A percentile compares a stretch with the other conserved stretches of the same genome.
Evolutionary conservation across 2,329 filamentous ascomycete species (phyloP).

Genomic region (Pseudovirgaria hyperparasitica): DNA sequence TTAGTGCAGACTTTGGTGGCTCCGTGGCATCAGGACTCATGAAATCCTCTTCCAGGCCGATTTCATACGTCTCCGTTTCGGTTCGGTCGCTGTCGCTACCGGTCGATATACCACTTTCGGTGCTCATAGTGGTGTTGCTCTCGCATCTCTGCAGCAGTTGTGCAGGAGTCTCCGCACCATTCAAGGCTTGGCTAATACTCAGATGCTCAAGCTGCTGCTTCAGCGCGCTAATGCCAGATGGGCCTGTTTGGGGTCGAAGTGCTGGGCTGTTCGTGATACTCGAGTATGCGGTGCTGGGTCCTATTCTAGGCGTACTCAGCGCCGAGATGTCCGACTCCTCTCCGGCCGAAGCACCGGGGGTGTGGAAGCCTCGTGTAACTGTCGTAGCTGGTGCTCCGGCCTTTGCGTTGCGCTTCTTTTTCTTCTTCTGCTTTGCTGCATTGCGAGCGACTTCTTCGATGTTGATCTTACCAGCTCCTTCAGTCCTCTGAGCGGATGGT

Average conservation of each 20-base stretch:
- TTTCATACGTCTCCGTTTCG: constrained; percentile 72
- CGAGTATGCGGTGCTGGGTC: constrained; percentile 28
- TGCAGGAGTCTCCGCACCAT: constrained; percentile 6
- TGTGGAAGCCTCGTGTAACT: constrained; percentile 36
- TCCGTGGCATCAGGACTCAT: constrained; percentile 47
- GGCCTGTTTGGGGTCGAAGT: constrained; percentile 35
- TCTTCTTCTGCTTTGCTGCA: constrained; percentile 25
- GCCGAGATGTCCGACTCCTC: constrained; percentile 42
- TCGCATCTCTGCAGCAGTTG: constrained; percentile 7
- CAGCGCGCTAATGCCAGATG: constrained; percentile 67
- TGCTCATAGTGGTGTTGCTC: constrained; percentile 2
- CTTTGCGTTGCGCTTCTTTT: constrained; percentile 21
- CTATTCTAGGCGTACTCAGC: constrained; percentile 28
- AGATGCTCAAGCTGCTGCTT: constrained; percentile 72
- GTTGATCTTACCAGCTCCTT: constrained; percentile 23
- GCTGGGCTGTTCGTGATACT: constrained; percentile 41
- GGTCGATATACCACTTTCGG: constrained; percentile 38
- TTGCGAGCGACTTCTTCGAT: constrained; percentile 24
- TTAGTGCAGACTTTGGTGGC: constrained; percentile 21
- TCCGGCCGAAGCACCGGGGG: constrained; percentile 38
- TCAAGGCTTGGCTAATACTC: constrained; percentile 39
- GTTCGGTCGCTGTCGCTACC: constrained; percentile 55
- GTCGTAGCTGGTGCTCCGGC: constrained; percentile 17
- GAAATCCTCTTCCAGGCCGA: constrained; percentile 75
- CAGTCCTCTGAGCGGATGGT: constrained; percentile 11